Evolutionary conservation across 768 basidiomycete species (phyloP), one percentile per base, ranked within the genome.

Genomic region (Kwoniella heveanensis): DNA sequence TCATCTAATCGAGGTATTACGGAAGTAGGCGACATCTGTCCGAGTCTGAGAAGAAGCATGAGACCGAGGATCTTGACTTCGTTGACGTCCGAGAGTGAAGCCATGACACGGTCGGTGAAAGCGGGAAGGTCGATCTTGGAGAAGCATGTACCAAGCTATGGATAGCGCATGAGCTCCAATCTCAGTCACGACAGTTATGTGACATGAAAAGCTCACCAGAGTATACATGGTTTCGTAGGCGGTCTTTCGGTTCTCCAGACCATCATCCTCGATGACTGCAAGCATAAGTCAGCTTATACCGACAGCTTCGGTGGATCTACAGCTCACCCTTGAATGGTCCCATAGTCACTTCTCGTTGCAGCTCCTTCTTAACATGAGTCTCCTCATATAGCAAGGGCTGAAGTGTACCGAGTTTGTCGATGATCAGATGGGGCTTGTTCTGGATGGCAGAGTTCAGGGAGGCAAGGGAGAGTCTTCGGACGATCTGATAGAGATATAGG

Each of bases 51-150:
- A 39, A 98, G 85, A 83, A 95, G 90, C 86, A 99, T 91, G 80
- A 95, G 91, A 56, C 88, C 92, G 63, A 97, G 86, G 50, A 97
- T 92, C 80, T 97, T 97, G 83, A 99, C 91, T 78, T 98, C 96
- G 77, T 98, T 93, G 4, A 90, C 90, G 78, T 99, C 96, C 1
- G 85, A 83, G 13, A 98, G 85, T 1, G 92, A 94, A 0, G 86
- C 85, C 54, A 95, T 84, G 50, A 97, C 88, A 50, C 88, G 86
- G 24, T 83, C 84, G 24, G 97, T 84, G 83, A 95, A 93, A 48
- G 89, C 87, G 66, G 90, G 87, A 21, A 96, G 83, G 74, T 96
- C 94, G 52, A 99, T 85, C 76, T 89, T 90, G 62, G 85, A 83
- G 60, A 97, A 84, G 78, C 92, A 97, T 1, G 92, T 97, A 71